These are phyloP conservation scores for Podospora pseudocomata DNA, from an alignment of 495 filamentous ascomycete genomes.

Conservation along the genomic window DNA sequence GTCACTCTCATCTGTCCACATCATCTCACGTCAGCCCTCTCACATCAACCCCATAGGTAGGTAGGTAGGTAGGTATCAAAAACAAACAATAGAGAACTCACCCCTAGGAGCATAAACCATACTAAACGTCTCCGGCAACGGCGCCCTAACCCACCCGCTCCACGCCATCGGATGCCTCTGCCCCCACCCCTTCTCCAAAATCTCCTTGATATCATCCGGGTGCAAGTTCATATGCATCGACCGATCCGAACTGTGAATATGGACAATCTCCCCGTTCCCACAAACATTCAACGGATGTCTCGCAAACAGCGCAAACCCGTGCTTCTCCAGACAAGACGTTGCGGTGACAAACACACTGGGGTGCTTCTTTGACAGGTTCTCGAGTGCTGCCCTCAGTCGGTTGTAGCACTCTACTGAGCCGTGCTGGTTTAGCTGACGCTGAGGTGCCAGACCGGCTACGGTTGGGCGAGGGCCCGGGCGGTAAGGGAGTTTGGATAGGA, in stretches of 20 bases:
- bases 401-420: slow-evolving; percentile 51
- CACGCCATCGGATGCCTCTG: slow-evolving; percentile 79
- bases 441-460: slow-evolving; percentile 72
- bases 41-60: too few relatives aligned
- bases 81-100: slow-evolving; percentile 8
- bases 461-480: slow-evolving; percentile 60
- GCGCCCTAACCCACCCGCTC: slow-evolving; percentile 47
- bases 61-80: too few relatives aligned
- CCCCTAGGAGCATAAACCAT: slow-evolving; percentile 80
- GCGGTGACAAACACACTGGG: slow-evolving; percentile 54
- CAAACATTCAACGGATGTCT: slow-evolving; percentile 57
- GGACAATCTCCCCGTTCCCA: slow-evolving; percentile 72
- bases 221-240: slow-evolving; percentile 74
- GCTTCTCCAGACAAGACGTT: slow-evolving; percentile 75
- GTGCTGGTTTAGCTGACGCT: slow-evolving; percentile 69
- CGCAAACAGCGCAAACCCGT: slow-evolving; percentile 69
- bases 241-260: slow-evolving; percentile 72
- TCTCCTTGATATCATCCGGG: slow-evolving; percentile 70
- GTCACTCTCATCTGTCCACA: slow-evolving; percentile 53
- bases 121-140: slow-evolving; percentile 63
- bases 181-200: slow-evolving; percentile 83
- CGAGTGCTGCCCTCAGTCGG: slow-evolving; percentile 47
- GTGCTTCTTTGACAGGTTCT: slow-evolving; percentile 45
- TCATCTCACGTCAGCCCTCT: slow-evolving; percentile 1
- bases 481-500: slow-evolving; percentile 48